A percentile compares a stretch with the other conserved stretches of the same genome.
phyloP scores from a whole-genome alignment of 2,329 filamentous ascomycete genomes.

The Dothistroma septosporum region DNA sequence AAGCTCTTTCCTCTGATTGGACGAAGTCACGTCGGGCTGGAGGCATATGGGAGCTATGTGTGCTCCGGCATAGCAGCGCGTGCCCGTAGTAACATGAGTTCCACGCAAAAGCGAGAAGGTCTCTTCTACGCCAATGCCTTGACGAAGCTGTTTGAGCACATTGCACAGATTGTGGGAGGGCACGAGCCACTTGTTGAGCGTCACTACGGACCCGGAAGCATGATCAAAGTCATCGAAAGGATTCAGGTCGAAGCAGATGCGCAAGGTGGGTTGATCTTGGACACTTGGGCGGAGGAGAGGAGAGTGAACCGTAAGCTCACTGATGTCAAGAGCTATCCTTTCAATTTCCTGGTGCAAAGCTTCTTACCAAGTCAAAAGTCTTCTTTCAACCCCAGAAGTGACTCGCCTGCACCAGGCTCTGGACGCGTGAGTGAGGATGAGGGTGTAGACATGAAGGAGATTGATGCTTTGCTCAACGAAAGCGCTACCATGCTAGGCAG shows the following conservation, averaged over 20 bases:
- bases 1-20: conserved; percentile 95
- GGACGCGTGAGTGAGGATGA: conserved; percentile 76
- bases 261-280: conserved; percentile 90
- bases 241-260: conserved; percentile 93
- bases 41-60: conserved; percentile 93
- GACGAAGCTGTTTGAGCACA: conserved; percentile 93
- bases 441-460: conserved; percentile 91
- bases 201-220: conserved; percentile 88
- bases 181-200: conserved; percentile 88
- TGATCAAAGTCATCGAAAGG: conserved; percentile 89
- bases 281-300: conserved; percentile 91
- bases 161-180: conserved; percentile 90
- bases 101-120: conserved; percentile 63
- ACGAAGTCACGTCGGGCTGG: conserved; percentile 79
- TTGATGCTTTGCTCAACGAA: conserved; percentile 82
- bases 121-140: conserved; percentile 90
- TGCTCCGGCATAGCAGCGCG: conserved; percentile 87
- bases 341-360: conserved; percentile 93
- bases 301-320: conserved; percentile 79
- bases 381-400: conserved; percentile 58
- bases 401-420: conserved; percentile 64
- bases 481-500: conserved; percentile 86
- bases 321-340: conserved; percentile 96
- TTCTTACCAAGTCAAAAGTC: conserved; percentile 71
- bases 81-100: conserved; percentile 74